Evolutionary conservation across 2,329 filamentous ascomycete genomes (phyloP).

Genomic region (Fusarium buharicum): DNA sequence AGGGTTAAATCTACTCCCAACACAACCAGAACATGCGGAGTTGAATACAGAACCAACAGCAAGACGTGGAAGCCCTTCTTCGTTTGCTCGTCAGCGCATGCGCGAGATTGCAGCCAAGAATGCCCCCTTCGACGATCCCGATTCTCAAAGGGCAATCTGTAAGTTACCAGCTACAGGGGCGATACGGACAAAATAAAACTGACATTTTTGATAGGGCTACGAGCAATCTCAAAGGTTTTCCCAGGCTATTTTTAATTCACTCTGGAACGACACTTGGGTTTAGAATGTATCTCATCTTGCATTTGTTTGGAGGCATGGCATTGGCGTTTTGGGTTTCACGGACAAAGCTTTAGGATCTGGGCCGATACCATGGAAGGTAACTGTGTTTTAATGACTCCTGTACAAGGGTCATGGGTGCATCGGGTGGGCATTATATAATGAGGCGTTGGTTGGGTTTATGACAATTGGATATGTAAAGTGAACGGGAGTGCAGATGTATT

Average conservation of each 20-base stretch:
- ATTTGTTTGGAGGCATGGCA: slow-evolving; percentile 44
- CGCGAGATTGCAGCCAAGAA: slow-evolving; percentile 56
- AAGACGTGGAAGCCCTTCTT: slow-evolving; percentile 56
- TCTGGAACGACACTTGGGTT: slow-evolving; percentile 18
- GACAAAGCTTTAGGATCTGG: slow-evolving; percentile 25
- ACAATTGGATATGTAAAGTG: slow-evolving; percentile 19
- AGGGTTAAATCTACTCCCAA: slow-evolving; percentile 50
- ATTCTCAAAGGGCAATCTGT: slow-evolving; percentile 54
- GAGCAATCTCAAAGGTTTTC: slow-evolving; percentile 56
- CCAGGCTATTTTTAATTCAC: slow-evolving; percentile 50
- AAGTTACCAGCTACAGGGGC: slow-evolving; percentile 35
- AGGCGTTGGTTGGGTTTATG: slow-evolving; percentile 32
- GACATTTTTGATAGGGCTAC: slow-evolving; percentile 52
- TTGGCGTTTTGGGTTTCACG: slow-evolving; percentile 44
- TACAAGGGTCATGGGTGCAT: slow-evolving; percentile 30
- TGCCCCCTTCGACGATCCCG: slow-evolving; percentile 57
- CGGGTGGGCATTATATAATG: slow-evolving; percentile 30
- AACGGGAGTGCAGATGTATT: neutral
- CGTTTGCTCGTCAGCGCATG: slow-evolving; percentile 57
- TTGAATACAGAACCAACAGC: slow-evolving; percentile 42
- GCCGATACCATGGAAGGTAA: slow-evolving; percentile 29
- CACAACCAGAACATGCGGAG: slow-evolving; percentile 52
- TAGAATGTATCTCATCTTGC: slow-evolving; percentile 25
- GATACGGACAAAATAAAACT: slow-evolving; percentile 9
- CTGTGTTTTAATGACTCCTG: slow-evolving; percentile 26